A percentile compares a stretch with the other conserved stretches of the same genome.
Evolutionary conservation across 2,329 filamentous ascomycete species (phyloP).

Genomic region (Reticulascus tulasneorum): DNA sequence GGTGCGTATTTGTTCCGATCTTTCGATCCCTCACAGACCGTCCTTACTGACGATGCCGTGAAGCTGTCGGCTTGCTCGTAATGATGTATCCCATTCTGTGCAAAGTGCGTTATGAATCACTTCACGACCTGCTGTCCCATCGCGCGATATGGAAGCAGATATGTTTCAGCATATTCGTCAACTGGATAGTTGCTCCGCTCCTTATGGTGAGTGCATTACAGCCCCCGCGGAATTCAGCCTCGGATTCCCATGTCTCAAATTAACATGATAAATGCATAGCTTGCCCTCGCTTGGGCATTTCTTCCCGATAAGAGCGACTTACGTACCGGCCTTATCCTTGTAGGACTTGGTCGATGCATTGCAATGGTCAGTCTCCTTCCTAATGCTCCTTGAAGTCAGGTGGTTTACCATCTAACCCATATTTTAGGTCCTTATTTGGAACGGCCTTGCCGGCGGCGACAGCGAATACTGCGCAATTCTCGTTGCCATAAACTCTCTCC

Average conservation of each 20-base stretch:
- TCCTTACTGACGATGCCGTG: neutral
- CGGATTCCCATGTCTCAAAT: neutral
- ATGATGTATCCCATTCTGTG: conserved; percentile 87
- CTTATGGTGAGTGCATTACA: conserved; percentile 61
- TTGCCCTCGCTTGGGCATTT: conserved; percentile 57
- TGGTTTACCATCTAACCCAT: conserved; percentile 41
- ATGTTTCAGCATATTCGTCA: conserved; percentile 63
- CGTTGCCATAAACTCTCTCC: conserved; percentile 62
- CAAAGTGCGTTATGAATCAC: conserved; percentile 68
- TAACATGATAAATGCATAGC: conserved; percentile 25
- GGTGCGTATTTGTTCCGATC: conserved; percentile 29
- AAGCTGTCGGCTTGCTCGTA: conserved; percentile 67
- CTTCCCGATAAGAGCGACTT: conserved; percentile 47
- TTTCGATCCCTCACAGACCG: neutral
- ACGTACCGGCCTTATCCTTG: conserved; percentile 66
- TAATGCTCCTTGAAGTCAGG: conserved; percentile 71
- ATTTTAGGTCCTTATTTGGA: conserved; percentile 65
- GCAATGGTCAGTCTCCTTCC: conserved; percentile 54
- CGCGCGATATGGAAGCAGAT: conserved; percentile 67
- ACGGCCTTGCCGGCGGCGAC: conserved; percentile 66
- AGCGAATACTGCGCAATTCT: conserved; percentile 71
- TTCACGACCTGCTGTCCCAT: conserved; percentile 58
- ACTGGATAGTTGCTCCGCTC: conserved; percentile 72
- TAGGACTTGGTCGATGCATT: conserved; percentile 80
- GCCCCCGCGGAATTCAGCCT: no score